Conservation (phyloP, 352 stramenopile species). For the Globisporangium acanthophoron region DNA sequence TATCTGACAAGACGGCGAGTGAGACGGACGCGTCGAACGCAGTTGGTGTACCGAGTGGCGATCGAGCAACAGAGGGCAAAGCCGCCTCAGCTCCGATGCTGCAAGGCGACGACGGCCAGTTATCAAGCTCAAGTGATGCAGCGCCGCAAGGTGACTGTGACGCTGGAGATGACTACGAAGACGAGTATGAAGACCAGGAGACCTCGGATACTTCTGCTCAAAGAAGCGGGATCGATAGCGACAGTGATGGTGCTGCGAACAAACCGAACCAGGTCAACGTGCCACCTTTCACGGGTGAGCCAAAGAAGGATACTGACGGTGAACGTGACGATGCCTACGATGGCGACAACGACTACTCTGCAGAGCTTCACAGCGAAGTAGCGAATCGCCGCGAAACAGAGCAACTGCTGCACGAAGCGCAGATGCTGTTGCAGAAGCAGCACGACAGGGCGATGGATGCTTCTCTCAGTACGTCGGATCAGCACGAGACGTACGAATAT, state of each 20-base stretch:
- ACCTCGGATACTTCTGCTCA: background rate
- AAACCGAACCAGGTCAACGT: background rate
- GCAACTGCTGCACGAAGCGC: constrained; percentile 32
- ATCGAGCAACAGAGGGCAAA: background rate
- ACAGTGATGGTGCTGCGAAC: background rate
- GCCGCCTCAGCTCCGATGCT: background rate
- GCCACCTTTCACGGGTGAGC: background rate
- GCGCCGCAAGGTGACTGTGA: background rate
- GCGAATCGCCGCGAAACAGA: constrained; percentile 28
- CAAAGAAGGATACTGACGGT: constrained; percentile 5
- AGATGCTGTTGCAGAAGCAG: constrained; percentile 24
- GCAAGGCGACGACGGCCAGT: no score
- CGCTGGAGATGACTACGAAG: background rate
- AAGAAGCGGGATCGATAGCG: background rate
- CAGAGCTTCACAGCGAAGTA: constrained; percentile 11
- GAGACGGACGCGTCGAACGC: no score
- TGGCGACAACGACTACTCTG: constrained; percentile 7
- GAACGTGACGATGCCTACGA: constrained; percentile 5
- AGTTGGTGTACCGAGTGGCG: no score
- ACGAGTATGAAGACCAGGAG: background rate
- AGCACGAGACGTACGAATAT: background rate
- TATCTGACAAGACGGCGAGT: background rate
- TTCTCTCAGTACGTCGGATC: background rate
- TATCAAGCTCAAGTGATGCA: background rate
- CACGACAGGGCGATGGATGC: background rate